Conservation (phyloP, 2,329 filamentous ascomycete genomes). For the Fusarium sp. region DNA sequence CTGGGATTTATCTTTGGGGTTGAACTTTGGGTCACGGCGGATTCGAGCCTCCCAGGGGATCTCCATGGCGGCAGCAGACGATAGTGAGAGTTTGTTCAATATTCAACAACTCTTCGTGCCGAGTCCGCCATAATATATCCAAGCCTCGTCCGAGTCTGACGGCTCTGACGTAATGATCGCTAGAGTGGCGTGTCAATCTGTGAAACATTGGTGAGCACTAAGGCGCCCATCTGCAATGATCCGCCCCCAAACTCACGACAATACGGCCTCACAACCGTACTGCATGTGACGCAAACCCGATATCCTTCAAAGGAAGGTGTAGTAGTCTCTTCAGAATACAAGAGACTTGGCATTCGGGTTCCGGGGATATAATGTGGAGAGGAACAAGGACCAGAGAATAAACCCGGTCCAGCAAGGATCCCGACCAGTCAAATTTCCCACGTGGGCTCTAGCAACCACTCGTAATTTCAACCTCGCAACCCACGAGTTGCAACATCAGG, state of each 20-base stretch:
- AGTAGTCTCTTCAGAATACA: too few relatives aligned
- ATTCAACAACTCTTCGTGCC: too few relatives aligned
- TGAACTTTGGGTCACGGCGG: slow-evolving; percentile 19
- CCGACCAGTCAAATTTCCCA: slow-evolving; percentile 33
- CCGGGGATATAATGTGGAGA: neutral
- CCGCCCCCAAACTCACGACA: too few relatives aligned
- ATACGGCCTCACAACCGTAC: too few relatives aligned
- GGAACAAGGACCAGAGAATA: neutral
- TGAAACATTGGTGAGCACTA: slow-evolving; percentile 2
- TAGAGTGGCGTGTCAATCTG: slow-evolving; percentile 4
- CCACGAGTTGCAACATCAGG: neutral
- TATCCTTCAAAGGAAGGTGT: too few relatives aligned
- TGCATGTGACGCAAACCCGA: too few relatives aligned
- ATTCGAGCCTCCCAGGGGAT: slow-evolving; percentile 26
- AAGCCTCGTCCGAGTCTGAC: neutral
- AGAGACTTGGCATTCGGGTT: too few relatives aligned
- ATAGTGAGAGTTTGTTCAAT: neutral
- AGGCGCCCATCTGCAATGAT: neutral
- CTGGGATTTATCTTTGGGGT: neutral
- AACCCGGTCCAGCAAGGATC: slow-evolving; percentile 2
- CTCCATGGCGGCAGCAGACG: neutral
- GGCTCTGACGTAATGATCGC: slow-evolving; percentile 10
- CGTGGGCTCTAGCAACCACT: slow-evolving; percentile 37
- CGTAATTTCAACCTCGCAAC: slow-evolving; percentile 23
- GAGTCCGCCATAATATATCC: neutral